Evolutionary conservation across 352 stramenopile genomes (phyloP).

Genomic region (Saprolegnia diclina): DNA sequence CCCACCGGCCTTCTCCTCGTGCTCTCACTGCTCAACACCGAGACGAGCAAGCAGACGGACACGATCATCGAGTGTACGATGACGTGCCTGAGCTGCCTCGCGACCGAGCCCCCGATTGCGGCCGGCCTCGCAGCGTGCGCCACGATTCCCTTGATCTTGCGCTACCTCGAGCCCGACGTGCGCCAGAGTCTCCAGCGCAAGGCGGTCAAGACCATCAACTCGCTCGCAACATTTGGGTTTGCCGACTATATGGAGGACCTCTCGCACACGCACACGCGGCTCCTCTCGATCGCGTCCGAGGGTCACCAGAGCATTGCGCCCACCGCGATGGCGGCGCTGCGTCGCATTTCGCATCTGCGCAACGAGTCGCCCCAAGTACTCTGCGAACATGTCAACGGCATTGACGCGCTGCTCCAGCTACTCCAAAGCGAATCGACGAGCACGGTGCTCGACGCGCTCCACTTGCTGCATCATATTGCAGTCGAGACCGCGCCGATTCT

Average conservation of each 20-base stretch:
- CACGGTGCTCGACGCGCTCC: conserved; percentile 24
- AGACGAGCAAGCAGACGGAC: conserved; percentile 20
- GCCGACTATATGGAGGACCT: conserved; percentile 24
- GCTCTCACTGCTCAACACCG: conserved; percentile 11
- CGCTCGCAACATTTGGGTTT: conserved; percentile 13
- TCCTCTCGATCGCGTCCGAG: conserved; percentile 24
- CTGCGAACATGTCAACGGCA: conserved; percentile 21
- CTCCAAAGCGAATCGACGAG: conserved; percentile 3
- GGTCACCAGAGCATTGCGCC: conserved; percentile 17
- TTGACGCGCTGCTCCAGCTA: conserved; percentile 19
- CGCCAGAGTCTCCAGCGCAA: conserved; percentile 26
- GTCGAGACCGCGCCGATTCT: conserved; percentile 13
- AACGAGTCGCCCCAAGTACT: conserved; percentile 24
- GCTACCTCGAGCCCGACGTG: conserved; percentile 22
- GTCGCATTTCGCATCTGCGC: conserved; percentile 25
- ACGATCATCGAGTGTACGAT: conserved; percentile 27
- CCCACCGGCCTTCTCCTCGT: conserved; percentile 6
- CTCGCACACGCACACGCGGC: conserved; percentile 18
- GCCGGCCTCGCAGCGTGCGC: neutral
- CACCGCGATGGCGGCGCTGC: conserved; percentile 12
- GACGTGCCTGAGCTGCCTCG: conserved; percentile 22
- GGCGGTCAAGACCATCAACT: conserved; percentile 19
- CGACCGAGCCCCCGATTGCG: conserved; percentile 14
- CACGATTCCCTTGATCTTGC: conserved; percentile 7
- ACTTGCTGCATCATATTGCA: conserved; percentile 25